These are phyloP conservation scores for Jasminum sambac DNA, from an alignment of 257 asterid genomes.

Conservation along the genomic window DNA sequence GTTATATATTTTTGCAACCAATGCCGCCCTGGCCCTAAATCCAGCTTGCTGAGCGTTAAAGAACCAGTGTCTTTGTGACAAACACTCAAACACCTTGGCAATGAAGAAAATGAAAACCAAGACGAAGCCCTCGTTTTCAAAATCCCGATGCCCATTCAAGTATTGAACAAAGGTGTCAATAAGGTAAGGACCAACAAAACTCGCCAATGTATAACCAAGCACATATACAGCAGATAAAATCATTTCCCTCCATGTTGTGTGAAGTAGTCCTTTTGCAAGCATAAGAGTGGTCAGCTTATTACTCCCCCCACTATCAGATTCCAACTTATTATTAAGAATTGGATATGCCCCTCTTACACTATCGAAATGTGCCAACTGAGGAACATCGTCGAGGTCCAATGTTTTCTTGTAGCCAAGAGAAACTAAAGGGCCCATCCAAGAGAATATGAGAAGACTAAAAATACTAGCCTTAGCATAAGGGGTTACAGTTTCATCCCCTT, in stretches of 20 bases:
- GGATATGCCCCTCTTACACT: constrained; percentile 63
- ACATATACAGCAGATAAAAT: constrained; percentile 48
- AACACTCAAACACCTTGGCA: constrained; percentile 72
- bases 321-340: constrained; percentile 46
- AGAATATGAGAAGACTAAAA: constrained; percentile 63
- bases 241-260: constrained; percentile 54
- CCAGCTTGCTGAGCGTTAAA: constrained; percentile 80
- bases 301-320: constrained; percentile 37
- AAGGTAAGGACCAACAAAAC: constrained; percentile 79
- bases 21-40: constrained; percentile 71
- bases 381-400: constrained; percentile 86
- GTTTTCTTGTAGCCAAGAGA: constrained; percentile 63
- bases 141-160: constrained; percentile 56
- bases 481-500: constrained; percentile 71
- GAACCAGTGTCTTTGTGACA: constrained; percentile 73
- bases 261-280: constrained; percentile 67
- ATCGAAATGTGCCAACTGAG: constrained; percentile 62
- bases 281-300: constrained; percentile 53
- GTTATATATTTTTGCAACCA: constrained; percentile 67
- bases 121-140: constrained; percentile 50
- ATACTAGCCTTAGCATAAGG: constrained; percentile 66
- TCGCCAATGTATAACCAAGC: constrained; percentile 47
- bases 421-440: constrained; percentile 74
- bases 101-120: constrained; percentile 55
- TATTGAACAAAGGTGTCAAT: constrained; percentile 74